phyloP scores from a whole-genome alignment of 257 asterid species.

The Solanum peruvianum region DNA sequence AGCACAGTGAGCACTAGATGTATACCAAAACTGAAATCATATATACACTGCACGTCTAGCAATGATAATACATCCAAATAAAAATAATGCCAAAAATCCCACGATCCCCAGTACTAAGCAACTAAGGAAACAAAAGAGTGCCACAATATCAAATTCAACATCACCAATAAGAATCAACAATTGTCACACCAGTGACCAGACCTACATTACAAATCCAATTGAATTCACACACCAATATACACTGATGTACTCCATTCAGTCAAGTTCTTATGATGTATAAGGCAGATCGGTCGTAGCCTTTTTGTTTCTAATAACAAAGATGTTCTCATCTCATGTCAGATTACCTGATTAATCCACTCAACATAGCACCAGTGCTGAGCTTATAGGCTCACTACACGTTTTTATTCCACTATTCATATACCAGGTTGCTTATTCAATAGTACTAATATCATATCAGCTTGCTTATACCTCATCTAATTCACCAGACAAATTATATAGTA shows the following conservation, averaged over 20 bases:
- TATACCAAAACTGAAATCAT: constrained; percentile 1
- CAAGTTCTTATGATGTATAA: neutral
- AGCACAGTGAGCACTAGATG: neutral
- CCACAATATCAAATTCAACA: neutral
- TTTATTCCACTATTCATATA: neutral
- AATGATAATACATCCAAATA: neutral
- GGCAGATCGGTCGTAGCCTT: neutral
- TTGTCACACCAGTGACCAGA: neutral
- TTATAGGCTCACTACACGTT: neutral
- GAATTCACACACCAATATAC: neutral
- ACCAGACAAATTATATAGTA: neutral
- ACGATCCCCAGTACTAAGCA: neutral
- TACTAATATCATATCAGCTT: neutral
- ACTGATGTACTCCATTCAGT: neutral
- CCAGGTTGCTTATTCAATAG: neutral
- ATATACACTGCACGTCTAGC: neutral
- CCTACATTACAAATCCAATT: neutral
- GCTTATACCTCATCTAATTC: neutral
- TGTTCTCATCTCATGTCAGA: neutral
- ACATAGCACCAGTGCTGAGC: neutral
- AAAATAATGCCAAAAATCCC: neutral
- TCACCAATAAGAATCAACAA: neutral
- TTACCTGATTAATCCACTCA: neutral
- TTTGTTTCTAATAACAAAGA: neutral
- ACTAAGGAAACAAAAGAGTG: neutral